phyloP scores from a whole-genome alignment of 225 moss, liverwort and hornwort species.

The Pleurozium schreberi region DNA sequence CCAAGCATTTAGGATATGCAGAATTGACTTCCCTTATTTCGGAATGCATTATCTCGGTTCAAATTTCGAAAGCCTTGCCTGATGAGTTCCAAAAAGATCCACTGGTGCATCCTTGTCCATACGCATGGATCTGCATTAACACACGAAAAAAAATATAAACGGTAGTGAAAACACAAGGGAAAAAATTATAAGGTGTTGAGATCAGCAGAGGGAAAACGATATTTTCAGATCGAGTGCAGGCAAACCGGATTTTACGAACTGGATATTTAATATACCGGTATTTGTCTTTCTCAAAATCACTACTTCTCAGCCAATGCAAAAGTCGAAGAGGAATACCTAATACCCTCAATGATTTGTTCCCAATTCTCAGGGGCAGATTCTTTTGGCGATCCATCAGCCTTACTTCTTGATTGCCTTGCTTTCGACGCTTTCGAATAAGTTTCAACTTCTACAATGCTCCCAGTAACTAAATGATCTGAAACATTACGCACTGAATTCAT shows the following conservation, averaged over 20 bases:
- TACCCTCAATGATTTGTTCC: conserved; percentile 38
- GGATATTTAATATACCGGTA: neutral
- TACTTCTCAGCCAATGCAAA: neutral
- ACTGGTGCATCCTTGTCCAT: conserved; percentile 72
- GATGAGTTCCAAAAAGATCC: conserved; percentile 78
- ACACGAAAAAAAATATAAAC: neutral
- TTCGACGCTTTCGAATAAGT: conserved; percentile 1
- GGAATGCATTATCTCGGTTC: neutral
- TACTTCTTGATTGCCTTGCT: conserved; percentile 12
- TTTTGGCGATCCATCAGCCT: conserved; percentile 3
- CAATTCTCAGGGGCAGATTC: conserved; percentile 31
- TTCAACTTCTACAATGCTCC: conserved; percentile 15
- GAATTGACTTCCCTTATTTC: neutral
- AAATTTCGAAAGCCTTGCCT: conserved; percentile 22
- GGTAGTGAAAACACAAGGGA: neutral
- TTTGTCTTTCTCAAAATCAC: neutral
- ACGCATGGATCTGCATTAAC: conserved; percentile 59
- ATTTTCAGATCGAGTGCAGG: neutral
- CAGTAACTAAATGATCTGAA: conserved; percentile 18
- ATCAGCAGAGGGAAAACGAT: neutral
- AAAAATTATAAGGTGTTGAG: neutral
- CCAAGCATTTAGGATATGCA: neutral
- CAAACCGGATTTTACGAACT: neutral
- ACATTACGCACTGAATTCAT: neutral
- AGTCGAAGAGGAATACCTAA: conserved; percentile 23